phyloP scores from a whole-genome alignment of 1,284 basidiomycete genomes.

The Sparassis latifolia region DNA sequence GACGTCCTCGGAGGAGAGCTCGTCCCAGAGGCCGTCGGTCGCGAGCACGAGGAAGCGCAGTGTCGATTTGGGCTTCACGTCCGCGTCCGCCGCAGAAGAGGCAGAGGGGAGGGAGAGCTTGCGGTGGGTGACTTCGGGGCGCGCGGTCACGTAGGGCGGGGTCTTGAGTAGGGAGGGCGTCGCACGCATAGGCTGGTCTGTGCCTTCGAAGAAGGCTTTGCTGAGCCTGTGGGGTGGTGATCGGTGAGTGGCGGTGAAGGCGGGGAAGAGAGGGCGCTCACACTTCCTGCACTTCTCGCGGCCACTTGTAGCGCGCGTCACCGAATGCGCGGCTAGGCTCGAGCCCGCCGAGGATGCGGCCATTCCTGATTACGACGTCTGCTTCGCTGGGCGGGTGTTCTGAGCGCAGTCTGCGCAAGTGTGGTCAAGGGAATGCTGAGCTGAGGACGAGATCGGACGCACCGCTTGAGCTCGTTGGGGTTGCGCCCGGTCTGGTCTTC shows the following conservation, averaged over 20 bases:
- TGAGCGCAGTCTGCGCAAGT: constrained; percentile 62
- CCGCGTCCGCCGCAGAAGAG: constrained; percentile 21
- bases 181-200: constrained; percentile 51
- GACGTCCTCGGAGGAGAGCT: constrained; percentile 91
- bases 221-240: constrained; percentile 41
- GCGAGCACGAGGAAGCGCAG: constrained; percentile 63
- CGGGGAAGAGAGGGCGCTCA: constrained; percentile 30
- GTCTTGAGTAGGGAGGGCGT: constrained; percentile 66
- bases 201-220: constrained; percentile 61
- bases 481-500: constrained; percentile 97
- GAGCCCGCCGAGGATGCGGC: constrained; percentile 86
- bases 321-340: constrained; percentile 95
- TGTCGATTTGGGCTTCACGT: constrained; percentile 21
- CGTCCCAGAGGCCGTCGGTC: constrained; percentile 83
- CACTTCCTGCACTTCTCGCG: constrained; percentile 66
- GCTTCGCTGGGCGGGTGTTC: constrained; percentile 87
- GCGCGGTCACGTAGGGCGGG: constrained; percentile 92
- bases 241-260: not conserved
- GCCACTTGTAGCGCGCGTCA: constrained; percentile 93
- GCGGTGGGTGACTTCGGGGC: constrained; percentile 84
- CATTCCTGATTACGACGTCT: constrained; percentile 77
- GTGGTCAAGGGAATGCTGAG: not conserved
- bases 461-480: constrained; percentile 73
- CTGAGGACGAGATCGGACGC: constrained; percentile 4
- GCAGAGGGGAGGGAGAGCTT: constrained; percentile 43